phyloP scores from a whole-genome alignment of 1,284 basidiomycete genomes.

The Phylloboletellus chloephorus region DNA sequence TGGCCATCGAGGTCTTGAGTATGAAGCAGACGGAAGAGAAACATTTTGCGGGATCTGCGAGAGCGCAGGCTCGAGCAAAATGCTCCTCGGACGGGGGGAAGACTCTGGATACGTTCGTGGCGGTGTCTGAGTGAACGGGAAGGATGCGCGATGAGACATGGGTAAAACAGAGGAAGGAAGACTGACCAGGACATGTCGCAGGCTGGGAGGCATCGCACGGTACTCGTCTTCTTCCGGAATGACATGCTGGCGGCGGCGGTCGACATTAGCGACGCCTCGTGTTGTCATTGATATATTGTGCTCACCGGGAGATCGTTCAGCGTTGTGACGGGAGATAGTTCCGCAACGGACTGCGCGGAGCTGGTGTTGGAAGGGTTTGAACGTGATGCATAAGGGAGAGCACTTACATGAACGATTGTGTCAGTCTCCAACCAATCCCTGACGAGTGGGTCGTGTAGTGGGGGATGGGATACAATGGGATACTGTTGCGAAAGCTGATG shows the following conservation, averaged over 20 bases:
- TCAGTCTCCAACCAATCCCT: constrained; percentile 21
- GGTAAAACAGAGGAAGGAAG: background rate
- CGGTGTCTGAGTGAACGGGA: constrained; percentile 18
- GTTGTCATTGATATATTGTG: constrained; percentile 18
- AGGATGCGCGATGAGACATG: constrained; percentile 8
- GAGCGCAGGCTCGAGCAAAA: constrained; percentile 24
- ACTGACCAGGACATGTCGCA: constrained; percentile 30
- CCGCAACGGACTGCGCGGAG: constrained; percentile 14
- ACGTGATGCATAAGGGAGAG: background rate
- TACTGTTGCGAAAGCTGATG: constrained; percentile 6
- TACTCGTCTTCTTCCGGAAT: constrained; percentile 30
- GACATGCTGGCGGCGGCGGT: constrained; percentile 23
- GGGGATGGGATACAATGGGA: constrained; percentile 2
- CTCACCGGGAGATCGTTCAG: constrained; percentile 30
- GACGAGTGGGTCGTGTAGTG: constrained; percentile 8
- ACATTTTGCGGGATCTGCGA: constrained; percentile 3
- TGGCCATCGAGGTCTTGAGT: constrained; percentile 20
- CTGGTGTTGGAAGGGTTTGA: background rate
- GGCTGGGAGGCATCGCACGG: constrained; percentile 25
- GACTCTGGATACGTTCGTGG: constrained; percentile 15
- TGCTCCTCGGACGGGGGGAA: constrained; percentile 22
- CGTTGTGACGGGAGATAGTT: constrained; percentile 22
- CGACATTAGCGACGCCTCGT: constrained; percentile 20
- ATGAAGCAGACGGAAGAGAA: constrained; percentile 15
- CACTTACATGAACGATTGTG: constrained; percentile 27